A percentile compares a stretch with the other conserved stretches of the same genome.
These are phyloP conservation scores for Collybia sp. DNA, from an alignment of 768 basidiomycete genomes.

Conservation along the genomic window DNA sequence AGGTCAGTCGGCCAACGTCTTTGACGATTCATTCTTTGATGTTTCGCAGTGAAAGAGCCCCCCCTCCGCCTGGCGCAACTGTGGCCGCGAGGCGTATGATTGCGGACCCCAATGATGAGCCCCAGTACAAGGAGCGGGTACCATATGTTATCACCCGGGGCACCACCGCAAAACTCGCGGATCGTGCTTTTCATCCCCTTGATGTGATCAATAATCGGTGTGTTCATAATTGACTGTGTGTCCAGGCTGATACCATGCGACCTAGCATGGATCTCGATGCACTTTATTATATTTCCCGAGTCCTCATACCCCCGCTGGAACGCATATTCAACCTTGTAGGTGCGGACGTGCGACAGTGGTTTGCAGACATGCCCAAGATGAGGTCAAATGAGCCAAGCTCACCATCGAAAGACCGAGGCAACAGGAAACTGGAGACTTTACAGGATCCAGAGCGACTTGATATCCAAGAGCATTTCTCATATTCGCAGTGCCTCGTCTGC, in stretches of 20 bases:
- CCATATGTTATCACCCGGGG: slow-evolving; percentile 84
- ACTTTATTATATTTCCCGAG: slow-evolving; percentile 80
- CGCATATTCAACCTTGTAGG: slow-evolving; percentile 91
- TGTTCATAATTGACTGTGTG: slow-evolving; percentile 7
- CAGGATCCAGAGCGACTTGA: slow-evolving; percentile 33
- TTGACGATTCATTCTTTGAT: background rate
- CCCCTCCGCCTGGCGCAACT: slow-evolving; percentile 88
- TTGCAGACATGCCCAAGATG: slow-evolving; percentile 75
- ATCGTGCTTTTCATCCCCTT: slow-evolving; percentile 70
- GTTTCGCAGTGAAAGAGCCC: slow-evolving; percentile 62
- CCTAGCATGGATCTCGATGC: slow-evolving; percentile 71
- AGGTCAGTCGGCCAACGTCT: slow-evolving; percentile 42
- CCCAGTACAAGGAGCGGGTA: slow-evolving; percentile 90
- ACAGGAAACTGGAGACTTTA: too few species aligned
- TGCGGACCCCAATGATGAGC: slow-evolving; percentile 75
- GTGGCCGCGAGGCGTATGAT: slow-evolving; percentile 76
- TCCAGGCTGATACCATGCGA: too few species aligned
- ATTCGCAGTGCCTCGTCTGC: slow-evolving; percentile 68
- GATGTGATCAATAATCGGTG: slow-evolving; percentile 65
- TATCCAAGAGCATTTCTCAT: slow-evolving; percentile 76
- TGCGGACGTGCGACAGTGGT: slow-evolving; percentile 85
- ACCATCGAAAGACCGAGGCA: slow-evolving; percentile 15
- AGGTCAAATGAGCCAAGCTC: slow-evolving; percentile 26
- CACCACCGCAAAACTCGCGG: slow-evolving; percentile 59
- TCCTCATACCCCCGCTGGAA: slow-evolving; percentile 86